These are phyloP conservation scores for Vitis hybrid DNA, from an alignment of 177 flowering plant species.

Conservation along the genomic window DNA sequence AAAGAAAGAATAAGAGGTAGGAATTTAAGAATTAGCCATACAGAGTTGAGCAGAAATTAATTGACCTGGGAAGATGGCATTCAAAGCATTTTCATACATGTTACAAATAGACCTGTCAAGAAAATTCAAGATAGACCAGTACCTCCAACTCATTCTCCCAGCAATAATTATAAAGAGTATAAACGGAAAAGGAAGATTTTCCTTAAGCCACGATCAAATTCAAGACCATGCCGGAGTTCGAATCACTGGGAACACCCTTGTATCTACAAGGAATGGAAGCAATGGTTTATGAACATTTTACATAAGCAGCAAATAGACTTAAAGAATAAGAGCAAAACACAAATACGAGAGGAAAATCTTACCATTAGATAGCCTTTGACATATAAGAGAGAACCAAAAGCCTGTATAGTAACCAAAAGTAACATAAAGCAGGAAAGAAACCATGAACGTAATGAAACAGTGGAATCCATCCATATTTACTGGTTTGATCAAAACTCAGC, in stretches of 20 bases:
- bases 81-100: not conserved
- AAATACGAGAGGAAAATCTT: not conserved
- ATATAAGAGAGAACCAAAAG: not conserved
- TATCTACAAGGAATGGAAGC: not conserved
- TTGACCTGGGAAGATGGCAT: not conserved
- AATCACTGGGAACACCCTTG: not conserved
- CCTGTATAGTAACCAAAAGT: not conserved
- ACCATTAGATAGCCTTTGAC: not conserved
- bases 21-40: not conserved
- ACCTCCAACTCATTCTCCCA: not conserved
- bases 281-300: not conserved
- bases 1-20: not conserved
- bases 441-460: not conserved
- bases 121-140: not conserved
- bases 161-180: not conserved
- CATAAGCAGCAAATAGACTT: not conserved
- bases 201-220: not conserved
- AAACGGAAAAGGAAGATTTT: not conserved
- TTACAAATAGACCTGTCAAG: not conserved
- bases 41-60: not conserved
- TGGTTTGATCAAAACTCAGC: too few species aligned
- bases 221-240: not conserved
- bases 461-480: not conserved
- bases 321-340: not conserved
- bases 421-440: not conserved